These are phyloP conservation scores for Bertia moriformis DNA, from an alignment of 2,329 filamentous ascomycete genomes.

Conservation along the genomic window DNA sequence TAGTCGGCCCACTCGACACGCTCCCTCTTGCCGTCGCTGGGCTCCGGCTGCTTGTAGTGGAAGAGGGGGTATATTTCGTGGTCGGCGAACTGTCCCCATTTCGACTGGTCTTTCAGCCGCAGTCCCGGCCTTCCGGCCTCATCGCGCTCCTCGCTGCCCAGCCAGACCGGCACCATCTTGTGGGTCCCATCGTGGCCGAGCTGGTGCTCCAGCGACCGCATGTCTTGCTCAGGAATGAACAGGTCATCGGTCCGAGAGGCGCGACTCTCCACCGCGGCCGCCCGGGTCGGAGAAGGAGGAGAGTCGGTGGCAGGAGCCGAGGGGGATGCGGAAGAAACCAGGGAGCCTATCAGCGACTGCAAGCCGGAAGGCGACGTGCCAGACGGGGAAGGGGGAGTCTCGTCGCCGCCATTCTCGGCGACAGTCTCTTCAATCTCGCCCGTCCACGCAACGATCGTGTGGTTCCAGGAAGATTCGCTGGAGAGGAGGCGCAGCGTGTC, in stretches of 20 bases:
- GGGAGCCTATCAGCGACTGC: too few relatives aligned
- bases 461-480: too few relatives aligned
- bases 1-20: slow-evolving; percentile 83
- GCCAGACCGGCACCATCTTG: slow-evolving; percentile 76
- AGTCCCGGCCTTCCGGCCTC: slow-evolving; percentile 56
- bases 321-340: too few relatives aligned
- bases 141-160: slow-evolving; percentile 63
- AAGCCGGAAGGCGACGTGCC: too few relatives aligned
- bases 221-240: slow-evolving; percentile 55
- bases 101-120: slow-evolving; percentile 63
- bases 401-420: too few relatives aligned
- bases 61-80: slow-evolving; percentile 84
- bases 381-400: too few relatives aligned
- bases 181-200: slow-evolving; percentile 61
- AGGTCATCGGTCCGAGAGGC: slow-evolving; percentile 55
- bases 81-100: slow-evolving; percentile 87
- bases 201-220: slow-evolving; percentile 59
- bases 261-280: too few relatives aligned
- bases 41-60: slow-evolving; percentile 90
- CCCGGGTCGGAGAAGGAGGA: too few relatives aligned
- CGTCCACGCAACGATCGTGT: too few relatives aligned
- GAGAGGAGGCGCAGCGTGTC: too few relatives aligned
- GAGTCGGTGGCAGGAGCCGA: too few relatives aligned
- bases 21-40: slow-evolving; percentile 69
- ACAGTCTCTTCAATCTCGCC: too few relatives aligned